These are phyloP conservation scores for Puccinia brachypodii DNA, from an alignment of 1,284 basidiomycete genomes.

Conservation along the genomic window DNA sequence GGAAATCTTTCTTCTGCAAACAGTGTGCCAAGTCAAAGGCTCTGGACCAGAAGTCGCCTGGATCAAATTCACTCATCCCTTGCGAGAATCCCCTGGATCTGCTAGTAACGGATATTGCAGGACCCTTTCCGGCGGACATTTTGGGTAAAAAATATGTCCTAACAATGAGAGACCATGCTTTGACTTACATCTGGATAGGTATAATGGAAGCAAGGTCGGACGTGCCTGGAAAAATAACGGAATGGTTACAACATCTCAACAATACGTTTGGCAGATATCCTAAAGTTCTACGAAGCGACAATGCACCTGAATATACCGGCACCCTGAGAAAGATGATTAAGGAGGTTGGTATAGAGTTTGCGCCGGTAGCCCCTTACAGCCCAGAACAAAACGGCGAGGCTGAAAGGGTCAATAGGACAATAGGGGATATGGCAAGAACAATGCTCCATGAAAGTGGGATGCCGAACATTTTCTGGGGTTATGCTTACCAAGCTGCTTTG, in stretches of 20 bases:
- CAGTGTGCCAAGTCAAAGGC: neutral
- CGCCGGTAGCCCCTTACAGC: neutral
- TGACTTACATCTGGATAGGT: neutral
- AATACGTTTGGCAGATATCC: neutral
- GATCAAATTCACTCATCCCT: neutral
- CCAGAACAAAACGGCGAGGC: slow-evolving; percentile 8
- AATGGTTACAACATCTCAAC: neutral
- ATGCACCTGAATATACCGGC: neutral
- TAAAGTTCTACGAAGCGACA: neutral
- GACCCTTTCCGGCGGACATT: neutral
- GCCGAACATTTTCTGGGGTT: neutral
- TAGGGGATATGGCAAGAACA: neutral
- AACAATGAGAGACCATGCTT: neutral
- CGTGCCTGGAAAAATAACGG: neutral
- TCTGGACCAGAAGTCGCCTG: neutral
- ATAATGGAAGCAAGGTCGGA: neutral
- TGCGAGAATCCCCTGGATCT: neutral
- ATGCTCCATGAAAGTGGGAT: neutral
- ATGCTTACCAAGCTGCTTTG: neutral
- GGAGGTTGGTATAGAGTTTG: neutral
- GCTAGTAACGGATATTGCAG: neutral
- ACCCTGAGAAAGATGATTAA: neutral
- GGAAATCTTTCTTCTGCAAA: slow-evolving; percentile 8
- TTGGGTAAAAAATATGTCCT: neutral
- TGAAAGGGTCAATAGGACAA: neutral